Evolutionary conservation across 768 basidiomycete species (phyloP).

Genomic region (Agaricus sinodeliciosus): DNA sequence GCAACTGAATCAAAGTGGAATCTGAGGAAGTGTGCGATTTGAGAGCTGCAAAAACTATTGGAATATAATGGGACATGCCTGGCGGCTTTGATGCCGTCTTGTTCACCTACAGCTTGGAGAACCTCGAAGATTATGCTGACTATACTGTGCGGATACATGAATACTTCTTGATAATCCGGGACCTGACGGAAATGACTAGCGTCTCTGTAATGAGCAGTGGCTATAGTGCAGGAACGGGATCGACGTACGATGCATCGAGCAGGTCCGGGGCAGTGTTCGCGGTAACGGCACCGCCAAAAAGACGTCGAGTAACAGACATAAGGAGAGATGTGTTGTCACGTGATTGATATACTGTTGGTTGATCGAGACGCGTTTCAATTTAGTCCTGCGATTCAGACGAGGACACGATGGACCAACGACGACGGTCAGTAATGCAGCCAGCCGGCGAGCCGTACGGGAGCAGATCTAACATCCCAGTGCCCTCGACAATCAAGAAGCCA

Average conservation of each 20-base stretch:
- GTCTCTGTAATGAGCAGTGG: slow-evolving; percentile 3
- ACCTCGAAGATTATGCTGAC: slow-evolving; percentile 83
- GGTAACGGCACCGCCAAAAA: slow-evolving; percentile 88
- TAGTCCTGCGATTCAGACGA: not conserved
- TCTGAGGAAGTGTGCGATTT: slow-evolving; percentile 34
- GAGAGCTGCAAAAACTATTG: not conserved
- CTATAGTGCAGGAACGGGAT: not conserved
- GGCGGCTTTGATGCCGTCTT: slow-evolving; percentile 53
- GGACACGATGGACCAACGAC: slow-evolving; percentile 39
- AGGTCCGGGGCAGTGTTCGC: slow-evolving; percentile 48
- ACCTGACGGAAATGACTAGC: slow-evolving; percentile 64
- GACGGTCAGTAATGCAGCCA: slow-evolving; percentile 56
- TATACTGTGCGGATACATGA: slow-evolving; percentile 61
- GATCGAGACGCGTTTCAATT: not conserved
- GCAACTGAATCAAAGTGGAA: slow-evolving; percentile 89
- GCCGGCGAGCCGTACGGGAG: slow-evolving; percentile 41
- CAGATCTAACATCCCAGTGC: slow-evolving; percentile 68
- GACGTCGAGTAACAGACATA: slow-evolving; percentile 28
- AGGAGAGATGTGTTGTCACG: not conserved
- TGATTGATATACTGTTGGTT: not conserved
- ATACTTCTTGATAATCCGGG: slow-evolving; percentile 93
- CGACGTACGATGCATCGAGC: slow-evolving; percentile 81
- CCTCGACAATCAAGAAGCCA: slow-evolving; percentile 70
- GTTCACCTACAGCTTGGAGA: slow-evolving; percentile 61
- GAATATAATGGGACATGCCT: slow-evolving; percentile 39